Evolutionary conservation across 2,329 filamentous ascomycete species (phyloP).

Genomic region (Ilyonectria robusta): DNA sequence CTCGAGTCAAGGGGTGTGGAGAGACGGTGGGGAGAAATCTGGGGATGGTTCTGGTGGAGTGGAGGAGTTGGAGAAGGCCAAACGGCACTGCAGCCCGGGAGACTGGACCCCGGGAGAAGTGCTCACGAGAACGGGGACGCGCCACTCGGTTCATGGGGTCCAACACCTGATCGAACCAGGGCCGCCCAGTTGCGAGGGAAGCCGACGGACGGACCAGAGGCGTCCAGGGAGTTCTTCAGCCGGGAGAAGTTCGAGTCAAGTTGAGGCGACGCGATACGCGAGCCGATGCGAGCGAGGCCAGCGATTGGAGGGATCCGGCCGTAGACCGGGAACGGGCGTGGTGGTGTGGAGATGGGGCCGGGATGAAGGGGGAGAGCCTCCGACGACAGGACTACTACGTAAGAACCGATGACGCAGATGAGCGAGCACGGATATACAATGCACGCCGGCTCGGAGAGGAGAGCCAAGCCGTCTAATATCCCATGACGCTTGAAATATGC

Average conservation of each 20-base stretch:
- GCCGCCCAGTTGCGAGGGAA: neutral
- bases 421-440: constrained; percentile 4
- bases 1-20: constrained; percentile 11
- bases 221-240: neutral
- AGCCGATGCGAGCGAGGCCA: constrained; percentile 44
- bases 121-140: constrained; percentile 26
- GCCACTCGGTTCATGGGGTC: constrained; percentile 28
- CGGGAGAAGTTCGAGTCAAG: constrained; percentile 3
- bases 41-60: constrained; percentile 37
- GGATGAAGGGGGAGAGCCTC: neutral
- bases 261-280: constrained; percentile 43
- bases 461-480: neutral
- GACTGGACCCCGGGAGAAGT: neutral
- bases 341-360: constrained; percentile 10
- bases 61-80: constrained; percentile 34
- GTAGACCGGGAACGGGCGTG: constrained; percentile 16
- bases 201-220: constrained; percentile 12
- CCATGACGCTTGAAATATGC: neutral
- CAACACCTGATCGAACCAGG: constrained; percentile 27
- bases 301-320: constrained; percentile 41
- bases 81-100: constrained; percentile 13
- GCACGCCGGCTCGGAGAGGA: neutral
- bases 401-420: constrained; percentile 22
- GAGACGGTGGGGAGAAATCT: constrained; percentile 42
- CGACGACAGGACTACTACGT: constrained; percentile 3